Conservation (phyloP, 75 land plant genomes). For the Selaginella moellendorffii region DNA sequence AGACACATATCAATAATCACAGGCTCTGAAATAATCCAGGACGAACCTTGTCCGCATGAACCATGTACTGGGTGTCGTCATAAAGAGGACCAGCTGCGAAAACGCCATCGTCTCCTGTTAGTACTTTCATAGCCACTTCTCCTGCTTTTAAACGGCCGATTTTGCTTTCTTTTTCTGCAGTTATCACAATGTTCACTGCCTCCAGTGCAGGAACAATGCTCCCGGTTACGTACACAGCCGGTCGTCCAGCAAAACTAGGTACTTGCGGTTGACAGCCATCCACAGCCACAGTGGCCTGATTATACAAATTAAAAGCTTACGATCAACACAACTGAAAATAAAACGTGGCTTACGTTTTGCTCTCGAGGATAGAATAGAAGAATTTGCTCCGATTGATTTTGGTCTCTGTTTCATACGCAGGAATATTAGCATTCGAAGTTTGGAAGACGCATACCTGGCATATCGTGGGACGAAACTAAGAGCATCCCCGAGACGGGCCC, state of each 20-base stretch:
- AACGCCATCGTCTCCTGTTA: slow-evolving; percentile 49
- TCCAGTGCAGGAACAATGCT: slow-evolving; percentile 55
- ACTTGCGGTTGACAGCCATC: slow-evolving; percentile 72
- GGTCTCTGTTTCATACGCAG: too few species aligned
- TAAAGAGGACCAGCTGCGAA: slow-evolving; percentile 75
- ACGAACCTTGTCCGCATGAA: slow-evolving; percentile 67
- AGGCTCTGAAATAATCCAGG: background rate
- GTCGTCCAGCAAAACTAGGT: slow-evolving; percentile 51
- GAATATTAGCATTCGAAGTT: background rate
- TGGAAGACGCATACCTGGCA: slow-evolving; percentile 31
- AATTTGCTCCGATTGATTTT: background rate
- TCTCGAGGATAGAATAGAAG: slow-evolving; percentile 77
- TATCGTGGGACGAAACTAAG: slow-evolving; percentile 52
- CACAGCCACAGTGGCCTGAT: slow-evolving; percentile 41
- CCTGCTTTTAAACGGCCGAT: slow-evolving; percentile 38
- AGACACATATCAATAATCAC: background rate
- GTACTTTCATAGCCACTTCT: slow-evolving; percentile 43
- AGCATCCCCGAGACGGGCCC: slow-evolving; percentile 59
- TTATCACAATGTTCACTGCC: slow-evolving; percentile 46
- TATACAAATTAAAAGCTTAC: background rate
- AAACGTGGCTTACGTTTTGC: slow-evolving; percentile 34
- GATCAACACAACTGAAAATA: background rate
- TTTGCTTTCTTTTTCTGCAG: slow-evolving; percentile 35
- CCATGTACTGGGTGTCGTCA: slow-evolving; percentile 51
- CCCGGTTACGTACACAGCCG: slow-evolving; percentile 59